phyloP scores from a whole-genome alignment of 768 basidiomycete genomes.

The Termitomyces sp. region DNA sequence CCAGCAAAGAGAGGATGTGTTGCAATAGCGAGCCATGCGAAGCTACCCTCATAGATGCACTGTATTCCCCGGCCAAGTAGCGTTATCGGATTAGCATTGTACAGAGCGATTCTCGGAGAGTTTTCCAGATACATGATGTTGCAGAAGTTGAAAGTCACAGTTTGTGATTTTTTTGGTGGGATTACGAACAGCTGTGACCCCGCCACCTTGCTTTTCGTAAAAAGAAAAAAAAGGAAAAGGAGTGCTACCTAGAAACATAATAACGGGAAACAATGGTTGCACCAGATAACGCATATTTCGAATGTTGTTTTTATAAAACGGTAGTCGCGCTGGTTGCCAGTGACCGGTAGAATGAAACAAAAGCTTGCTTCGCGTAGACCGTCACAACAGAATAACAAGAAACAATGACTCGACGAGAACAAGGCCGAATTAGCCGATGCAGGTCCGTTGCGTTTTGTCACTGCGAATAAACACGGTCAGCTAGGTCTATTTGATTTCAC shows the following conservation, averaged over 20 bases:
- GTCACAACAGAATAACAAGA: not conserved
- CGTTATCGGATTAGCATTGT: not conserved
- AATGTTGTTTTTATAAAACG: not conserved
- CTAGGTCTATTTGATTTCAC: not conserved
- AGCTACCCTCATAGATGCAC: conserved; percentile 2
- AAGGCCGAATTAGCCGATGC: not conserved
- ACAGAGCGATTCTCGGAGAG: not conserved
- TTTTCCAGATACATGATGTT: not conserved
- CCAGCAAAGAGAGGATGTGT: not conserved
- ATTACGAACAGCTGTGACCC: not conserved
- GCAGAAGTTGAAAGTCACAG: not conserved
- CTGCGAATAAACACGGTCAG: too few species aligned
- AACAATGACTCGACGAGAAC: not conserved
- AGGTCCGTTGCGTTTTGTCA: not conserved
- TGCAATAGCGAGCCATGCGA: not conserved
- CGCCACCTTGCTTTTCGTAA: not conserved
- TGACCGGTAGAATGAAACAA: not conserved
- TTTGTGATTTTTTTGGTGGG: not conserved
- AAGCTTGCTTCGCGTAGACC: not conserved
- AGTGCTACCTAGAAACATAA: not conserved
- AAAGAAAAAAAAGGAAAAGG: not conserved
- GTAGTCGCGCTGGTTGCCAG: not conserved
- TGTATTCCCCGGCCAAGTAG: not conserved
- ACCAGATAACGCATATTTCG: not conserved
- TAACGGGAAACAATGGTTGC: not conserved